Evolutionary conservation across 2,329 filamentous ascomycete genomes (phyloP).

Genomic region (Remersonia thermophila): DNA sequence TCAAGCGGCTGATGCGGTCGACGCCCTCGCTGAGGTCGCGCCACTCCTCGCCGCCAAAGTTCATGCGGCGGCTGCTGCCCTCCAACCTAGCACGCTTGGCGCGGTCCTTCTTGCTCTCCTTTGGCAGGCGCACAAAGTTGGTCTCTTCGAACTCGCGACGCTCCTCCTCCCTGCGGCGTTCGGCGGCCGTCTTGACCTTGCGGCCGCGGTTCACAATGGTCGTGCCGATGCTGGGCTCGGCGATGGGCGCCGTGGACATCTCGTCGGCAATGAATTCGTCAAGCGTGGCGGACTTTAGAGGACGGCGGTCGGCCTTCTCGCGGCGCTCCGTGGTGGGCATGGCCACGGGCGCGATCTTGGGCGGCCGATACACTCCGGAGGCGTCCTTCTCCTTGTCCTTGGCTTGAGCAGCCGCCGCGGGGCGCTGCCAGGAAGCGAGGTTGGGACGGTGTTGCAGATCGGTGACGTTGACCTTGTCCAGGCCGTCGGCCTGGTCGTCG

Average conservation of each 20-base stretch:
- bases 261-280: slow-evolving; percentile 87
- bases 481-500: slow-evolving; percentile 21
- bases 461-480: slow-evolving; percentile 13
- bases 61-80: slow-evolving; percentile 45
- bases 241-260: slow-evolving; percentile 66
- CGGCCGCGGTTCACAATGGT: slow-evolving; percentile 73
- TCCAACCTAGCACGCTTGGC: slow-evolving; percentile 48
- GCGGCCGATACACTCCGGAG: slow-evolving; percentile 76
- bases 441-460: slow-evolving; percentile 26
- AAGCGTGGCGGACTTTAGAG: slow-evolving; percentile 67
- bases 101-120: slow-evolving; percentile 75
- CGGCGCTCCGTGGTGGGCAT: slow-evolving; percentile 61
- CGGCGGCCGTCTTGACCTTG: slow-evolving; percentile 61
- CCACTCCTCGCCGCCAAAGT: slow-evolving; percentile 86
- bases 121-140: slow-evolving; percentile 80
- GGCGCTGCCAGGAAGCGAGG: slow-evolving; percentile 26
- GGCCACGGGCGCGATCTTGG: slow-evolving; percentile 72
- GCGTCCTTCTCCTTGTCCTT: slow-evolving; percentile 26
- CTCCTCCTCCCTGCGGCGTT: slow-evolving; percentile 68
- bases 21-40: slow-evolving; percentile 70
- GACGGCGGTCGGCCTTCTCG: slow-evolving; percentile 48
- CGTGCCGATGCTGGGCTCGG: slow-evolving; percentile 82
- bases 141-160: slow-evolving; percentile 77
- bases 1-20: slow-evolving; percentile 75
- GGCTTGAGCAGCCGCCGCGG: slow-evolving; percentile 19